Evolutionary conservation across 1,284 basidiomycete species (phyloP).

Genomic region (Porodaedalea pini): DNA sequence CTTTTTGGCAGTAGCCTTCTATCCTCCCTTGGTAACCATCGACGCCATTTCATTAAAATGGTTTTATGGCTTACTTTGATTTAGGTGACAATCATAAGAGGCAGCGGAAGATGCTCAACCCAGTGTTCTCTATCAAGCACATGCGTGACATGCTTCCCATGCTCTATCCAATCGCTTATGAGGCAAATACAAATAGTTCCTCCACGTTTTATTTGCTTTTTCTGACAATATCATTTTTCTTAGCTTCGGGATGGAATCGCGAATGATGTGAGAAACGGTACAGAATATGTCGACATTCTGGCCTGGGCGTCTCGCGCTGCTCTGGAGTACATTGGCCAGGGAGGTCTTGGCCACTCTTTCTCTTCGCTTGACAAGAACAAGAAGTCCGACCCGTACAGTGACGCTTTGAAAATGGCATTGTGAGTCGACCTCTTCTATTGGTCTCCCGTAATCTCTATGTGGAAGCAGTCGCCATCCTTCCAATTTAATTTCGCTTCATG

Average conservation of each 20-base stretch:
- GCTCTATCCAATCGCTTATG: no score
- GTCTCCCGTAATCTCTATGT: neutral
- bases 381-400: conserved; percentile 15
- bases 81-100: no score
- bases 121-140: no score
- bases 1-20: conserved; percentile 22
- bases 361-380: conserved; percentile 12
- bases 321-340: conserved; percentile 22
- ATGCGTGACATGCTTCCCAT: no score
- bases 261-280: neutral
- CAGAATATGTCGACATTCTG: conserved; percentile 13
- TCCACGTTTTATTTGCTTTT: no score
- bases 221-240: no score
- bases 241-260: neutral
- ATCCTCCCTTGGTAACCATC: conserved; percentile 15
- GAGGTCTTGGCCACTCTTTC: conserved; percentile 23
- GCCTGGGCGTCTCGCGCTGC: conserved; percentile 18
- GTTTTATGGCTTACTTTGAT: neutral
- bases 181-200: no score
- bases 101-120: no score
- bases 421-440: neutral
- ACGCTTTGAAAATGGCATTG: no score
- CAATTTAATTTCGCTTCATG: neutral
- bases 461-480: neutral
- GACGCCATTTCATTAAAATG: neutral